phyloP scores from a whole-genome alignment of 192 early-diverging fungal species.

The Polychytrium aggregatum region DNA sequence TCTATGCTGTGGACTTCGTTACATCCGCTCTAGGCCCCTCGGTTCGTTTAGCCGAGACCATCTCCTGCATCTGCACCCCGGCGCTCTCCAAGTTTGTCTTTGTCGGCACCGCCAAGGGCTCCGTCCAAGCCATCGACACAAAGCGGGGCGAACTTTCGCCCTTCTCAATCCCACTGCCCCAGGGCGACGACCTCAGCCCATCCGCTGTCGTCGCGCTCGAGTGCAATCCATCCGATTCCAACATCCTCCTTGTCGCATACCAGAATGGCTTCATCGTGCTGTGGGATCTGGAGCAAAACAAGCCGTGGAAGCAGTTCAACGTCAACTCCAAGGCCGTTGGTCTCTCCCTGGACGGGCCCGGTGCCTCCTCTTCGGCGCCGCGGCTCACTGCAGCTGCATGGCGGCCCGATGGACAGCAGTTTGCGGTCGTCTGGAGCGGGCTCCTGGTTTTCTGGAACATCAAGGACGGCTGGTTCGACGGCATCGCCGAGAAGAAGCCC shows the following conservation, averaged over 20 bases:
- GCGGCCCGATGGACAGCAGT: constrained; percentile 33
- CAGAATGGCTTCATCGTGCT: constrained; percentile 24
- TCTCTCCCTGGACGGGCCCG: constrained; percentile 22
- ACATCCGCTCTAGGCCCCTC: no score
- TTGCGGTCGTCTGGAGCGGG: constrained; percentile 32
- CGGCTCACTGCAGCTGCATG: constrained; percentile 22
- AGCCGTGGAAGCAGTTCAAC: constrained; percentile 6
- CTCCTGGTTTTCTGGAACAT: constrained; percentile 35
- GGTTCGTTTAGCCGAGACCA: no score
- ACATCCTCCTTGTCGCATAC: constrained; percentile 43
- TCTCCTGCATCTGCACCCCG: no score
- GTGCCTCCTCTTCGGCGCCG: no score
- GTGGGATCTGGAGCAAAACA: constrained; percentile 36
- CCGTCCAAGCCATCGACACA: no score
- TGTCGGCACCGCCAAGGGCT: no score
- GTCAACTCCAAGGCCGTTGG: constrained; percentile 5
- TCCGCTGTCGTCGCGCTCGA: constrained; percentile 38
- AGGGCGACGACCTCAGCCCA: no score
- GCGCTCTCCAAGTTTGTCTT: no score
- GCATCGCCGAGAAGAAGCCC: no score
- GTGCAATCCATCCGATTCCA: constrained; percentile 34
- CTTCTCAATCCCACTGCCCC: no score
- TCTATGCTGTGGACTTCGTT: no score
- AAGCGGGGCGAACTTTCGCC: no score
- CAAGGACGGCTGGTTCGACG: constrained; percentile 12